phyloP scores from a whole-genome alignment of 208 protist species.

The Leishmania mexicana region DNA sequence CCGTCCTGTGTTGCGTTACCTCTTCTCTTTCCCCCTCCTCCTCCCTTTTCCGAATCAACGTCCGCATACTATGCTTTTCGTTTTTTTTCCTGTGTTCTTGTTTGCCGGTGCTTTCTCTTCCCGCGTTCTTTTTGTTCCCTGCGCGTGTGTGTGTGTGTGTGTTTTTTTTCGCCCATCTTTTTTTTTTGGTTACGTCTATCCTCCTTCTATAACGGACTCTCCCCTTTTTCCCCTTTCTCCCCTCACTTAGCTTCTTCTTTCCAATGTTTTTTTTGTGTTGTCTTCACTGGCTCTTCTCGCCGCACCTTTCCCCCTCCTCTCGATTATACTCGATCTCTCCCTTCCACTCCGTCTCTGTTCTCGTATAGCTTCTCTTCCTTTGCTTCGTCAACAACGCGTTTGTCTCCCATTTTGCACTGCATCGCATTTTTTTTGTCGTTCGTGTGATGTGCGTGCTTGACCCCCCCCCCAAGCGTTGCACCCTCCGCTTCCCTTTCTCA shows the following conservation, averaged over 20 bases:
- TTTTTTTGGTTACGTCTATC: constrained; percentile 1
- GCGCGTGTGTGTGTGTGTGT: background rate
- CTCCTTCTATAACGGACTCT: background rate
- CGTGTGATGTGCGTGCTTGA: background rate
- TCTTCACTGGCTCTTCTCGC: background rate
- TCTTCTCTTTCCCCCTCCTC: constrained; percentile 3
- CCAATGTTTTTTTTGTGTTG: background rate
- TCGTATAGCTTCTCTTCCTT: background rate
- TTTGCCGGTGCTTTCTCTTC: background rate
- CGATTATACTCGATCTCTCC: background rate
- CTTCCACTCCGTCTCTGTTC: background rate
- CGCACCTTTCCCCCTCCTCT: background rate
- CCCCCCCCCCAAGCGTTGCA: background rate
- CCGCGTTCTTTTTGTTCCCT: background rate
- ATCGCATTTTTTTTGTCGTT: background rate
- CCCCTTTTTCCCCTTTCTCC: background rate
- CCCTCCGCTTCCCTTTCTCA: background rate
- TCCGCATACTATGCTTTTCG: background rate
- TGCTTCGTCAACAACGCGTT: background rate
- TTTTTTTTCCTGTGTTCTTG: background rate
- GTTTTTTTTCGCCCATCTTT: background rate
- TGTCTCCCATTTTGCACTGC: background rate
- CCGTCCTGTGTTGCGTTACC: background rate
- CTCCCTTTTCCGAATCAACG: background rate
- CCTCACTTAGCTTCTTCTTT: background rate